Evolutionary conservation across 768 basidiomycete genomes (phyloP), one percentile per base, ranked within the genome.

Genomic region (Dentipellis fragilis): DNA sequence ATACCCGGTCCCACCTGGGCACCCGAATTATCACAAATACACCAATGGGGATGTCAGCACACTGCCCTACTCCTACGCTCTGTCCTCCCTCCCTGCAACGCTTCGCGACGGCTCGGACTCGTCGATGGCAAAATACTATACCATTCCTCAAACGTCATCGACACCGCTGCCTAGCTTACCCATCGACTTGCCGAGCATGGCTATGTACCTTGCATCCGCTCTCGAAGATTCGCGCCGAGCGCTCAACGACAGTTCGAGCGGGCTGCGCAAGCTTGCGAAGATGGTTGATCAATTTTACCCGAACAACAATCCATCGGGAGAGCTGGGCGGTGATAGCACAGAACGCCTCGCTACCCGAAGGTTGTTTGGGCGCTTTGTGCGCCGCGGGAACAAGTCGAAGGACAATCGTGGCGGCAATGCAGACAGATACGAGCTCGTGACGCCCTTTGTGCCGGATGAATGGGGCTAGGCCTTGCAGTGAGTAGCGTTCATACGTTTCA

Each of bases 381-480:
- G 81, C 69, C 62, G 75, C 72, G 58, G 72, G 68, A 52, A 71
- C 66, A 78, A 70, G 63, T 76, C 73, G 62, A 49, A 49, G 11
- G 29, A 49, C 7, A 73, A 69, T 35, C 72, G 78, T 4, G 74
- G 78, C 49, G 75, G 77, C 46, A 91, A 91, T 64, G 86, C 87
- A 61, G 87, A 90, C 57, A 85, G 83, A 9, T 91, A 85, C 58
- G 85, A 89, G 42, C 75, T 89, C 10, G 87, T 91, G 54, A 91
- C 89, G 14, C 89, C 89, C 1, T 91, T 91, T 68, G 79, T 88
- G 16, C 70, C 84, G 16, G 84, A 88, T 56, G 85, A 88, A 60
- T 87, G 80, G 80, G 84, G 85, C 55, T 84, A 45, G 4, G n/a
- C 19, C 7, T 29, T 29, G 29, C 29, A 29, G 29, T 29, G 29